Evolutionary conservation across 768 basidiomycete species (phyloP), one percentile per base, ranked within the genome.

Genomic region (Lepiota venenata): DNA sequence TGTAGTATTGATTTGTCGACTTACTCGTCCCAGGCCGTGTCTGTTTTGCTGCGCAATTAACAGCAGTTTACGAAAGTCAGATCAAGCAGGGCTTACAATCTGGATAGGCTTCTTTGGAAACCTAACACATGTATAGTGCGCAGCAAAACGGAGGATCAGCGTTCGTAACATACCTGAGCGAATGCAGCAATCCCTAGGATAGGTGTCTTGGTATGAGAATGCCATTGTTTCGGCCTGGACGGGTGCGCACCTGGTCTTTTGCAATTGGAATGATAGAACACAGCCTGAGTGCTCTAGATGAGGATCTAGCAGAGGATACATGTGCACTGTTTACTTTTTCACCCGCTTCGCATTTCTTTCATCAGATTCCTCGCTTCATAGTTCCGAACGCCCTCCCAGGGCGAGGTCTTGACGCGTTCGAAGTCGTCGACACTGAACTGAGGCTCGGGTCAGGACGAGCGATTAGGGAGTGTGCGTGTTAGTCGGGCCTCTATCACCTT

Each of bases 341-440:
- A 39, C 86, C 87, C 15, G 78, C 63, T n/a, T 56, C 73, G 74
- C 91, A 92, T 93, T 64, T 84, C 81, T 65, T 84, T 88, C 85
- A 93, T 92, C 57, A 91, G 63, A 65, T 92, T 92, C 56, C 85
- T 76, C 6, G 91, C 91, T 66, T 91, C 87, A 59, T 85, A 85
- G 61, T 91, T 92, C 35, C 91, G 75, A 18, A 93, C 91, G n/a
- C 91, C 91, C 63, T 92, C 91, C 91, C 91, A 93, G 32, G 89
- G 74, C 0, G 90, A 90, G 16, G 78, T 86, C 50, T 74, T 77
- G 50, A 77, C 78, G 7, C 74, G 58, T 67, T 93, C 91, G 64
- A 93, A 91, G 66, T 93, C 91, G 57, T 92, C 90, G 6, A 93
- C 83, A 56, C 87, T 89, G 64, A 93, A 93, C 89, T 91, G 60